Evolutionary conservation across 2,329 filamentous ascomycete genomes (phyloP), one percentile per base, ranked within the genome.

Genomic region (Neophaeococcomyces mojaviensis): DNA sequence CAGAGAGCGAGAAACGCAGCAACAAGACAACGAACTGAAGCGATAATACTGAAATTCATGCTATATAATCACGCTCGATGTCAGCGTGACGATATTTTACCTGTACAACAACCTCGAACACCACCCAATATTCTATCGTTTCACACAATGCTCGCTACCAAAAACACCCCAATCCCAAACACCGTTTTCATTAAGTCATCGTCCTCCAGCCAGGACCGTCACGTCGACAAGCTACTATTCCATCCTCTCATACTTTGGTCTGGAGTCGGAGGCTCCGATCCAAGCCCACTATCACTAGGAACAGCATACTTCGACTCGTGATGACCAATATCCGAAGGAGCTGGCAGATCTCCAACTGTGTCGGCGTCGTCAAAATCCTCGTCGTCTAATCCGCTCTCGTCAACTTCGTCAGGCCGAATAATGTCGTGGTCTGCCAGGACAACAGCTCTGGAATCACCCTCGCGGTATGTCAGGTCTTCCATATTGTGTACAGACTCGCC

Each of bases 221-320:
- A 46, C 20, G 43, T 33, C 26, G 43, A 46, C 9, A 46, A 16
- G 16, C 18, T 32, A 26, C 43, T 46, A 10, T 39, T 22, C 43
- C 43, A 44, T 19, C 40, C 40, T 42, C 37, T 35, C 40, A 39
- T 39, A 34, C 35, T 39, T 20, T 46, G 35, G 15, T 39, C 34
- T 10, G 43, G 36, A 7, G 53, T 59, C 31, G 50, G 53, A 15
- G 57, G 47, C 41, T 63, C 60, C 3, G 55, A 53, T 16, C 60
- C 60, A 18, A 63, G 47, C 10, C 60, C 60, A 37, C 59, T 61
- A 42, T 63, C 60, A 46, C 57, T 63, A 22, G 47, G 50, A 18
- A 49, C 50, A 18, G 20, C 46, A 42, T 55, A 57, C 34, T n/a
- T 49, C 45, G 26, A 10, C 20, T 39, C 44, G 35, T 55, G 53